Conservation (phyloP, 2,329 filamentous ascomycete genomes). For the Dichotomopilus funicola region DNA sequence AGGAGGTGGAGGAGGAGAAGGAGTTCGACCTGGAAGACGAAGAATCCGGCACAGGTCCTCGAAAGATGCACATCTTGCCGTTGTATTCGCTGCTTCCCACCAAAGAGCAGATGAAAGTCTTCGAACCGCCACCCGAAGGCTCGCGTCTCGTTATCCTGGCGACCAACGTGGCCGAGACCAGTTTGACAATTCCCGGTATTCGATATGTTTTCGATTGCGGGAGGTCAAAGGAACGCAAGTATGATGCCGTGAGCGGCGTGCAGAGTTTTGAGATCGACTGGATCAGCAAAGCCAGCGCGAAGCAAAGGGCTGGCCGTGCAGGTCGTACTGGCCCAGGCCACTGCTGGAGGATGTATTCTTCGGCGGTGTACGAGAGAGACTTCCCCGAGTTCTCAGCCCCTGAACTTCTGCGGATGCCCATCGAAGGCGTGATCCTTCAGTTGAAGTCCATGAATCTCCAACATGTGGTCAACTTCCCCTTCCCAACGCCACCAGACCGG, state of each 20-base stretch:
- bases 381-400: slow-evolving; percentile 82
- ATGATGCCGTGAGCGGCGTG: slow-evolving; percentile 80
- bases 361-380: slow-evolving; percentile 84
- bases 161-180: slow-evolving; percentile 96
- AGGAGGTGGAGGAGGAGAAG: slow-evolving; percentile 51
- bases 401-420: slow-evolving; percentile 83
- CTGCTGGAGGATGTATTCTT: slow-evolving; percentile 91
- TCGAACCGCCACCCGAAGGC: slow-evolving; percentile 75
- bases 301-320: slow-evolving; percentile 85
- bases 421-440: slow-evolving; percentile 87
- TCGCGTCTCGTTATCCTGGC: slow-evolving; percentile 82
- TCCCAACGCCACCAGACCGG: slow-evolving; percentile 81
- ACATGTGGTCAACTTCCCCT: slow-evolving; percentile 88
- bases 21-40: slow-evolving; percentile 64
- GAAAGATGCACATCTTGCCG: slow-evolving; percentile 82
- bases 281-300: slow-evolving; percentile 96
- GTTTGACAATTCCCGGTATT: slow-evolving; percentile 91
- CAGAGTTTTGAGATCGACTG: slow-evolving; percentile 93
- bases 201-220: slow-evolving; percentile 95
- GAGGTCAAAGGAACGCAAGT: slow-evolving; percentile 84
- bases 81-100: slow-evolving; percentile 90
- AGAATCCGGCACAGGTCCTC: slow-evolving; percentile 51
- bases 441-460: slow-evolving; percentile 92
- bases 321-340: slow-evolving; percentile 93
- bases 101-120: slow-evolving; percentile 83